Evolutionary conservation across 192 early-diverging fungal genomes (phyloP).

Genomic region (Oehlia diaphana): DNA sequence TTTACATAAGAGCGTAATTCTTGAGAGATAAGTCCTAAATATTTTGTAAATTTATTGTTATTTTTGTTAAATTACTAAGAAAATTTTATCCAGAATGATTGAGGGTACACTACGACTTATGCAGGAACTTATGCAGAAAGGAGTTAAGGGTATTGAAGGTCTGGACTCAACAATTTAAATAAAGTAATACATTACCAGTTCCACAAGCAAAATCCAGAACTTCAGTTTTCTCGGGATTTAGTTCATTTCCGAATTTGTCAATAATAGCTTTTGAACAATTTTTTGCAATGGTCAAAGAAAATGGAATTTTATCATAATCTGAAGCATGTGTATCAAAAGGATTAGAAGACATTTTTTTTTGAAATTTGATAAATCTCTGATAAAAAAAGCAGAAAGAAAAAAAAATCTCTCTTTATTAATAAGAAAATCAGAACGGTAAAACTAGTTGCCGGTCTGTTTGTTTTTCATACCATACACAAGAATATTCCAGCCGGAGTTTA

Average conservation of each 20-base stretch:
- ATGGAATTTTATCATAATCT: background rate
- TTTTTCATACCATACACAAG: too few species aligned
- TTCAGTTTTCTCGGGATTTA: slow-evolving; percentile 16
- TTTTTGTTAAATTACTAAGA: background rate
- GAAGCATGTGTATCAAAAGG: background rate
- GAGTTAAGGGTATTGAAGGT: too few species aligned
- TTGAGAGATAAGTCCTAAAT: slow-evolving; percentile 25
- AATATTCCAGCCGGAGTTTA: too few species aligned
- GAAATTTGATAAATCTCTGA: too few species aligned
- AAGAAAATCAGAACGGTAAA: too few species aligned
- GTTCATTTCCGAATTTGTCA: background rate
- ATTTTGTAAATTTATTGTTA: background rate
- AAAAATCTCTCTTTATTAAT: too few species aligned
- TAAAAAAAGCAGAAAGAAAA: too few species aligned
- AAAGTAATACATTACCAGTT: slow-evolving; percentile 6
- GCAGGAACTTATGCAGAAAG: background rate
- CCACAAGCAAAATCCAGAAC: slow-evolving; percentile 30
- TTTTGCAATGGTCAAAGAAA: background rate
- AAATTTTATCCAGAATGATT: background rate
- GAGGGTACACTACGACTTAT: background rate
- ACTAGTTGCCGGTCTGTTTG: too few species aligned
- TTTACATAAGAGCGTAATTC: slow-evolving; percentile 10
- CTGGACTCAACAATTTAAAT: too few species aligned
- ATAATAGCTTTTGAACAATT: slow-evolving; percentile 27
- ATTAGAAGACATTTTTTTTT: too few species aligned